A percentile compares a stretch with the other conserved stretches of the same genome.
Conservation (phyloP, 805 yeast species). For the Scheffersomyces coipomensis region DNA sequence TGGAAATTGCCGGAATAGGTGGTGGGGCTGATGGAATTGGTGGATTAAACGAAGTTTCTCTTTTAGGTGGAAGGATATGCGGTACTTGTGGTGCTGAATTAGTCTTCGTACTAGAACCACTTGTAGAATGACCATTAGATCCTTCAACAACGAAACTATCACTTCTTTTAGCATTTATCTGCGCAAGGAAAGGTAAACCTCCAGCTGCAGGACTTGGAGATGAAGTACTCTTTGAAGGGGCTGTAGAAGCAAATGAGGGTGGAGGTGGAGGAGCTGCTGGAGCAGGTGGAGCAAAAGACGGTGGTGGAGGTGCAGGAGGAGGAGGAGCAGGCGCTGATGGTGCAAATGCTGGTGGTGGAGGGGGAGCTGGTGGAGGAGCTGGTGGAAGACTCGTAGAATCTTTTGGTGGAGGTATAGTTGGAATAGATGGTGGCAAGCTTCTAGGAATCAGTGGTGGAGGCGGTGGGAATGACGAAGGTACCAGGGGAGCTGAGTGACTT, state of each 20-base stretch:
- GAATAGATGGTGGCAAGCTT: conserved; percentile 9
- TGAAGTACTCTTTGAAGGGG: conserved; percentile 13
- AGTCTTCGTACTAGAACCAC: conserved; percentile 11
- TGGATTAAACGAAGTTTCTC: not conserved
- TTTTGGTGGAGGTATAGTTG: conserved; percentile 15
- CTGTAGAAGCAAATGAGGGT: conserved; percentile 4
- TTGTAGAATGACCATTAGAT: conserved; percentile 8
- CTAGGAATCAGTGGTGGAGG: conserved; percentile 15
- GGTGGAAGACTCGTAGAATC: conserved; percentile 12
- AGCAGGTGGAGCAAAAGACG: conserved; percentile 5
- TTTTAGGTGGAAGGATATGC: conserved; percentile 3
- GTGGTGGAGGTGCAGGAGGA: conserved; percentile 9
- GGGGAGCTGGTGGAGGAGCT: conserved; percentile 10
- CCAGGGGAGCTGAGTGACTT: conserved; percentile 23
- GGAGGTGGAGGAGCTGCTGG: conserved; percentile 6
- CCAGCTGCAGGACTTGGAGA: conserved; percentile 28
- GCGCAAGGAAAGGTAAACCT: conserved; percentile 56
- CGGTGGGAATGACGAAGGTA: conserved; percentile 20
- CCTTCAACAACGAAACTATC: conserved; percentile 48
- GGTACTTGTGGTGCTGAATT: conserved; percentile 17
- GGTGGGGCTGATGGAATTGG: conserved; percentile 7
- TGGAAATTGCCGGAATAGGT: conserved; percentile 10
- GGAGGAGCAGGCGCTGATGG: conserved; percentile 13
- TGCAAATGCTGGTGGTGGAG: conserved; percentile 8
- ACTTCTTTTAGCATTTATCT: conserved; percentile 55